Conservation (phyloP, 2,329 filamentous ascomycete species). For the Penicillium sp. region DNA sequence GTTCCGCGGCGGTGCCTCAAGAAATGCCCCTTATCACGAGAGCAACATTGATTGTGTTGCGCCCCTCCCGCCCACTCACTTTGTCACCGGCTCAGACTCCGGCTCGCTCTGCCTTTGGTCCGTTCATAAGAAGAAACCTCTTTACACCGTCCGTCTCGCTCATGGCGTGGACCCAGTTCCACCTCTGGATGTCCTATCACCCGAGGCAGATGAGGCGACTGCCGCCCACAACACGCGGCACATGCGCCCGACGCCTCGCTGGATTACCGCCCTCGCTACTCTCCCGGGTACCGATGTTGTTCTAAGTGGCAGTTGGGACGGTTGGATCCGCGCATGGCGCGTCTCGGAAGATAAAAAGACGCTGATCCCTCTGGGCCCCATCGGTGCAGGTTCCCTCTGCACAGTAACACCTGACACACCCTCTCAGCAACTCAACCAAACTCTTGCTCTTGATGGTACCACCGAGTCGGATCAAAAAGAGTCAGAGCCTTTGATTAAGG, state of each 20-base stretch:
- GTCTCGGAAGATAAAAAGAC: constrained; percentile 78
- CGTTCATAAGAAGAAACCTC: constrained; percentile 88
- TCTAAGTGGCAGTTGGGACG: constrained; percentile 92
- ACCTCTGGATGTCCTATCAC: constrained; percentile 66
- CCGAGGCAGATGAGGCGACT: constrained; percentile 65
- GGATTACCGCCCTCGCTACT: constrained; percentile 83
- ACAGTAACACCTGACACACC: constrained; percentile 27
- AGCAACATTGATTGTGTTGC: constrained; percentile 90
- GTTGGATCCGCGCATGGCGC: constrained; percentile 79
- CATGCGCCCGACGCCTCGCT: constrained; percentile 67
- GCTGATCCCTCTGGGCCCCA: constrained; percentile 68
- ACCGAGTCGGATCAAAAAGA: constrained; percentile 24
- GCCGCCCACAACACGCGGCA: constrained; percentile 44
- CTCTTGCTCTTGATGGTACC: constrained; percentile 30
- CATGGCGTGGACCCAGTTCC: constrained; percentile 80
- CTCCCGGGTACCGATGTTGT: constrained; percentile 89
- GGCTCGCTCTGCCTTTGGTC: constrained; percentile 85
- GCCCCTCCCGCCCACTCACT: constrained; percentile 85
- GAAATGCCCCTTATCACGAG: constrained; percentile 58
- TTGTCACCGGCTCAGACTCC: constrained; percentile 92
- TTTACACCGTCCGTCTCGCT: constrained; percentile 74
- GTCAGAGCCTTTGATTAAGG: constrained; percentile 54
- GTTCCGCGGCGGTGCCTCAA: constrained; percentile 72
- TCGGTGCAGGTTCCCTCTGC: constrained; percentile 47
- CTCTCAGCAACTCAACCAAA: constrained; percentile 36